These are phyloP conservation scores for Triangularia setosa DNA, from an alignment of 2,329 filamentous ascomycete genomes.

Conservation along the genomic window DNA sequence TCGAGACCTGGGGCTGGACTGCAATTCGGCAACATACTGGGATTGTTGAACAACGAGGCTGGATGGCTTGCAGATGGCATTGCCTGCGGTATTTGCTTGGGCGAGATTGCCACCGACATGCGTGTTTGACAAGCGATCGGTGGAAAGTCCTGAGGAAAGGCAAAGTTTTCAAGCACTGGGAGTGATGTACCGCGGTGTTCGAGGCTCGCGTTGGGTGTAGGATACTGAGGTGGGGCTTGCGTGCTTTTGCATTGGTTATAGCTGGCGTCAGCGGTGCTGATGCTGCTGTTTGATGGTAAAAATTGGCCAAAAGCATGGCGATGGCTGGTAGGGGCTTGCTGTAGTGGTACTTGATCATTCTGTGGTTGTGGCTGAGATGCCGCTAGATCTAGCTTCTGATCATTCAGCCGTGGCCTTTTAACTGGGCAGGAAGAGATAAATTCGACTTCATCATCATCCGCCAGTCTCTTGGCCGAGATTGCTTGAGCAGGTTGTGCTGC, in stretches of 20 bases:
- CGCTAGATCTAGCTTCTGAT: conserved; percentile 8
- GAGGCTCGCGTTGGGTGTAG: conserved; percentile 25
- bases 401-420: conserved; percentile 30
- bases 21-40: neutral
- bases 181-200: conserved; percentile 33
- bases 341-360: neutral
- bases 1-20: neutral
- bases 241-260: conserved; percentile 30
- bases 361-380: conserved; percentile 17
- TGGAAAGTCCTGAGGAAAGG: conserved; percentile 28
- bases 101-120: conserved; percentile 35
- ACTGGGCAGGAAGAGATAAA: conserved; percentile 43
- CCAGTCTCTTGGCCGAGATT: conserved; percentile 28
- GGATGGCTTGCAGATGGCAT: conserved; percentile 4
- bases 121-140: conserved; percentile 15
- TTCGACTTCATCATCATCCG: conserved; percentile 40
- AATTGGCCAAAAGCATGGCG: neutral
- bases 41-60: neutral
- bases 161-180: conserved; percentile 34
- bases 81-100: conserved; percentile 31
- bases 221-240: conserved; percentile 22
- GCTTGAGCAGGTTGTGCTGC: neutral
- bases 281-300: neutral
- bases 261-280: neutral
- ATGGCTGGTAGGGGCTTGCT: conserved; percentile 19